Evolutionary conservation across 305 asterid genomes (phyloP).

Genomic region (Fraxinus greggii): DNA sequence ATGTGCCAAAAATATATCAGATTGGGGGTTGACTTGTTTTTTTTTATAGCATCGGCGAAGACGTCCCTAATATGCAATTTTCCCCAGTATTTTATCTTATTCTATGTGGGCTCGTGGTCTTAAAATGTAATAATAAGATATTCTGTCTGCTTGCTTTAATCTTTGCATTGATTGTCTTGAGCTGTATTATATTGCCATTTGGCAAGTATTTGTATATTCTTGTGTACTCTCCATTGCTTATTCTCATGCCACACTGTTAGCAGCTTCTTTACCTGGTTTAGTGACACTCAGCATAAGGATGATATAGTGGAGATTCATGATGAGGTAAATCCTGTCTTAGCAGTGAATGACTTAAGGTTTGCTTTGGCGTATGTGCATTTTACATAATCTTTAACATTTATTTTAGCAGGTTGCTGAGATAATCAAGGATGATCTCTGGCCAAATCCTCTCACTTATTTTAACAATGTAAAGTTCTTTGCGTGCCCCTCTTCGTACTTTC

Average conservation of each 20-base stretch:
- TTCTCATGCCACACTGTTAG: not conserved
- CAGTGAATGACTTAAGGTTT: not conserved
- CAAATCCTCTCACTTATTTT: conserved; percentile 23
- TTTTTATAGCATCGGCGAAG: not conserved
- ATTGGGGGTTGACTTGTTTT: not conserved
- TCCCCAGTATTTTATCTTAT: not conserved
- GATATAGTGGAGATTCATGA: conserved; percentile 17
- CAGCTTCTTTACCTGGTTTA: conserved; percentile 32
- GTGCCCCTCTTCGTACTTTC: not conserved
- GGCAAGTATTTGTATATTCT: not conserved
- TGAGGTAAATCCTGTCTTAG: conserved; percentile 10
- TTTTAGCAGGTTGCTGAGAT: conserved; percentile 25
- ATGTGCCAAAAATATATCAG: not conserved
- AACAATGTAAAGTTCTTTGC: conserved; percentile 5
- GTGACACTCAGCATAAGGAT: conserved; percentile 7
- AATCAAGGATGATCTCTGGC: conserved; percentile 27
- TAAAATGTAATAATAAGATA: not conserved
- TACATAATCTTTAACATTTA: not conserved
- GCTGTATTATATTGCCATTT: not conserved
- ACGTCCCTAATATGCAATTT: not conserved
- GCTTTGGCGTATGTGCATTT: not conserved
- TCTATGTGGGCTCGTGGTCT: not conserved
- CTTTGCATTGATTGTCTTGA: not conserved
- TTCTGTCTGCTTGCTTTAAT: not conserved
- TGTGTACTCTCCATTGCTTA: not conserved